Percentiles rank a stretch among this genome's conserved stretches.
Conservation (phyloP, 345 rosid genomes). For the Chamaenerion angustifolium region DNA sequence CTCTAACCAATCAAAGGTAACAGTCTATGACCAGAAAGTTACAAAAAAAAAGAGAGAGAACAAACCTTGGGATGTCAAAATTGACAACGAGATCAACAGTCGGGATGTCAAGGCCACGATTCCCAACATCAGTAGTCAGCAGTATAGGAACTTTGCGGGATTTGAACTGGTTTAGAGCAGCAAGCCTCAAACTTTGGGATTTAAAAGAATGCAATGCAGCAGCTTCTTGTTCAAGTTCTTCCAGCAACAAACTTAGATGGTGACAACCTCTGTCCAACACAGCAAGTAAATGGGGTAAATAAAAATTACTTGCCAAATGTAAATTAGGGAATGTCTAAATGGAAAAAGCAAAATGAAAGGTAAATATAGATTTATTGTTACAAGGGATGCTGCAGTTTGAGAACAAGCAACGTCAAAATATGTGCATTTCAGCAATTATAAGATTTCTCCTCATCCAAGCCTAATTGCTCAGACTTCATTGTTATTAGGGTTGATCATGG, state of each 20-base stretch:
- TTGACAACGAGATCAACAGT: constrained; percentile 91
- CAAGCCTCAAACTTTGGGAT: constrained; percentile 63
- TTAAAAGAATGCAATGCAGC: constrained; percentile 71
- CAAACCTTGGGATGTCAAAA: constrained; percentile 84
- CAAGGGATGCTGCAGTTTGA: too few relatives aligned
- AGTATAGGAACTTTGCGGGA: constrained; percentile 65
- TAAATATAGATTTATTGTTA: too few relatives aligned
- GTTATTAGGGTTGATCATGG: too few relatives aligned
- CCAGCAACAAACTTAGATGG: constrained; percentile 59
- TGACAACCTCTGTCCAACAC: constrained; percentile 51
- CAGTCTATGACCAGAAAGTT: neutral
- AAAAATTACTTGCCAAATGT: neutral
- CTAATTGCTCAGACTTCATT: too few relatives aligned
- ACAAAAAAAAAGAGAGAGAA: neutral
- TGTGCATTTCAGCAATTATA: too few relatives aligned
- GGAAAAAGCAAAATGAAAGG: too few relatives aligned
- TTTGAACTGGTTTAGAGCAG: constrained; percentile 74
- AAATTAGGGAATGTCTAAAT: too few relatives aligned
- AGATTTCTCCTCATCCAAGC: too few relatives aligned
- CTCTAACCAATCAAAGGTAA: neutral
- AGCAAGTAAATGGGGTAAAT: neutral
- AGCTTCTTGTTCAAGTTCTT: constrained; percentile 69
- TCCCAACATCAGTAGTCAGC: constrained; percentile 90
- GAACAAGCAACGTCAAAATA: too few relatives aligned
- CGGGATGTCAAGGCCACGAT: constrained; percentile 95